Conservation (phyloP, 495 filamentous ascomycete genomes). For the Rhypophila decipiens region DNA sequence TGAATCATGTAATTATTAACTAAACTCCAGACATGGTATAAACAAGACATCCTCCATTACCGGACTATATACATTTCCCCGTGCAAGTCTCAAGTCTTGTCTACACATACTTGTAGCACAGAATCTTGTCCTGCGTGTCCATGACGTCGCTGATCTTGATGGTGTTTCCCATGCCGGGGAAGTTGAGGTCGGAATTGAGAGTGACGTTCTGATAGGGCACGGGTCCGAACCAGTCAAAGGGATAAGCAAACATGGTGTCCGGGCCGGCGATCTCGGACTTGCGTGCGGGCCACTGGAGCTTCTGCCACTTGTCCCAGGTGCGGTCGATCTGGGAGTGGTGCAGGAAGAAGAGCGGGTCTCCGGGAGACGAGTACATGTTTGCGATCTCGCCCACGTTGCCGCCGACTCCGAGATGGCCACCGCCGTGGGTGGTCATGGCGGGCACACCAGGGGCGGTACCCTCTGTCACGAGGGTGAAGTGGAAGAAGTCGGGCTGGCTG, state of each 20-base stretch:
- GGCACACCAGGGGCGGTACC: not conserved
- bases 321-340: conserved; percentile 60
- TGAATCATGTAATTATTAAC: too few relatives aligned
- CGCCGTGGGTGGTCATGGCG: conserved; percentile 3
- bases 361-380: conserved; percentile 22
- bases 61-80: too few relatives aligned
- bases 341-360: conserved; percentile 55
- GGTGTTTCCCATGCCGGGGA: conserved; percentile 13
- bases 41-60: too few relatives aligned
- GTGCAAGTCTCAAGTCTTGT: too few relatives aligned
- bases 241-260: conserved; percentile 24
- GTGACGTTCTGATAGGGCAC: conserved; percentile 29
- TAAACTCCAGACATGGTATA: too few relatives aligned
- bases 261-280: conserved; percentile 29
- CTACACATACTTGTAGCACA: conserved; percentile 32
- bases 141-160: conserved; percentile 24
- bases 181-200: conserved; percentile 24
- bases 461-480: not conserved
- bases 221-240: conserved; percentile 27
- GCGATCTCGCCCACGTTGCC: conserved; percentile 36
- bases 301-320: conserved; percentile 57
- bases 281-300: conserved; percentile 12
- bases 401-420: conserved; percentile 42
- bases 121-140: conserved; percentile 23
- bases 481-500: not conserved